Percentiles rank a stretch among this genome's conserved stretches.
Evolutionary conservation across 306 rosid genomes (phyloP).

Genomic region (Oxytropis ochrocephala): DNA sequence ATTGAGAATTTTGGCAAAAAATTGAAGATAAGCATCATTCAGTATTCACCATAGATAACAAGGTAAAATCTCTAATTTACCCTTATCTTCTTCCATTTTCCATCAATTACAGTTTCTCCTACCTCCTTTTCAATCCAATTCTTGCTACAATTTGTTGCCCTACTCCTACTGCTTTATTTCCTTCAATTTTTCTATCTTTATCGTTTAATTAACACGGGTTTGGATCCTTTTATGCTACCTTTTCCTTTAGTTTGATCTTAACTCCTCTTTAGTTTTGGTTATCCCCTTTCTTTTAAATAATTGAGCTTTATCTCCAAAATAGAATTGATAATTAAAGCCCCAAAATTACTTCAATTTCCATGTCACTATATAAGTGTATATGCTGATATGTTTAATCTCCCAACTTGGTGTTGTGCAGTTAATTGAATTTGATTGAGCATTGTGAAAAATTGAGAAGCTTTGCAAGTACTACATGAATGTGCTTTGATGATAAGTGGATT

Average conservation of each 20-base stretch:
- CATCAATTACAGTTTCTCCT: background rate
- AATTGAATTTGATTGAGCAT: slow-evolving; percentile 3
- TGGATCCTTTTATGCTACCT: background rate
- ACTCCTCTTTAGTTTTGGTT: background rate
- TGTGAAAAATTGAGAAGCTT: background rate
- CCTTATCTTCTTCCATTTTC: background rate
- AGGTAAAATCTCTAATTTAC: background rate
- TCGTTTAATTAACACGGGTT: background rate
- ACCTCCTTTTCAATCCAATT: slow-evolving; percentile 33
- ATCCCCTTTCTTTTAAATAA: background rate
- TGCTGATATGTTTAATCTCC: background rate
- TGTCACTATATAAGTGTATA: background rate
- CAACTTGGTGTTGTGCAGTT: background rate
- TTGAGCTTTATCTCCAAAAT: background rate
- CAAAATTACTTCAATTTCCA: background rate
- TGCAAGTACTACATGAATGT: background rate
- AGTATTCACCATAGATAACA: slow-evolving; percentile 3
- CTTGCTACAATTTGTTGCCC: background rate
- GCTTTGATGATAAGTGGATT: background rate
- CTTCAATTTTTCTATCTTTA: background rate
- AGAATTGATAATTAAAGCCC: background rate
- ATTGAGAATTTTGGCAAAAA: background rate
- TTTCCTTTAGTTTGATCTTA: background rate
- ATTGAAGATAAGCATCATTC: no score
- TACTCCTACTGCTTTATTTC: background rate